Evolutionary conservation across 306 rosid genomes (phyloP), one percentile per base, ranked within the genome.

Genomic region (Lathyrus oleraceus): DNA sequence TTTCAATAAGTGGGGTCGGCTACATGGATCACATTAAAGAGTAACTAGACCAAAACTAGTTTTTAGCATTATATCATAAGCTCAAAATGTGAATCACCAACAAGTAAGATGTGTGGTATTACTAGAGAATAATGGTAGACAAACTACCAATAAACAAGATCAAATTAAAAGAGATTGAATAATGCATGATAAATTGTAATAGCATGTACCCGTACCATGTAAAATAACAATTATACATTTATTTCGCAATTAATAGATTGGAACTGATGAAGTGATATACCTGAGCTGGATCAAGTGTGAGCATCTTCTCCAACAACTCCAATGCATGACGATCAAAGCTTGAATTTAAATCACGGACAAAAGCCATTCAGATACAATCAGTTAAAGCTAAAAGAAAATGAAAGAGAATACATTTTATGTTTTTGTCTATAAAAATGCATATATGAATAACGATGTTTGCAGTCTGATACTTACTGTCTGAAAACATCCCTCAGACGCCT

Each of bases 281-380:
- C 95, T 88, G 87, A 61, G 76, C 74, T 12, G 95, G 91, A 82
- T 86, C 88, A 74, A 88, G 91, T 27, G 91, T 63, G 56, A 88
- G 78, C 86, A 88, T 82, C 79, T 72, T 76, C 58, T 88, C 95
- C 79, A 88, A 77, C 71, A 88, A 84, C 51, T 88, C 95, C 53
- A 88, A 30, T 65, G 95, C 95, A 81, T 86, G 86, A 23, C 81
- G 74, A 68, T 86, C 95, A 72, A 82, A 86, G 53, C 95, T 57
- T 13, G 63, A 57, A 25, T 25, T 57, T 17, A 57, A 27, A 11
- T 57, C 16, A 54, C 35, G 14, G 8, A 23, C 16, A 54, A 16
- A 43, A 68, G 65, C 60, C 30, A 30, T 56, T 64, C 14, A 57
- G 72, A 58, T 65, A 32, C n/a, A 5, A 13, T 19, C 49, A 5